Evolutionary conservation across 345 rosid species (phyloP), one percentile per base, ranked within the genome.

Genomic region (Eucalyptus erythrocorys): DNA sequence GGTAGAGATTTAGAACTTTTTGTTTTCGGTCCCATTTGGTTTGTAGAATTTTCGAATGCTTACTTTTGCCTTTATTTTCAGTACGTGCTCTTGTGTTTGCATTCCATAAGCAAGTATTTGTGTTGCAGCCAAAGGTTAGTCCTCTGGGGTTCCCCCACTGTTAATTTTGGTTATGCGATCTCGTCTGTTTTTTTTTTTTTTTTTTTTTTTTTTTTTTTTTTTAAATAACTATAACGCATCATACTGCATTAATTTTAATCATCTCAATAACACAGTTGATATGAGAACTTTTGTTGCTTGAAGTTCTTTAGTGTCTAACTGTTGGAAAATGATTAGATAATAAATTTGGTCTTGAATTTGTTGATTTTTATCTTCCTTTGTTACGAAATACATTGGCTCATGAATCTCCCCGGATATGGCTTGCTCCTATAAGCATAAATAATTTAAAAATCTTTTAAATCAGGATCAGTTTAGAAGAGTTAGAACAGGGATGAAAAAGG

Each of bases 21-120:
- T 87, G 48, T 61, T n/a, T 86, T 11, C 89, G 34, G 40, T 34
- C 22, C 12, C 85, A 49, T 27, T 85, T 19, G 86, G 68, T 49
- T 93, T 86, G 59, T 51, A 51, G 42, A 37, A 8, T 86, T 34
- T 59, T 51, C 11, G 32, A 30, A 85, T 48, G 87, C 68, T 49
- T 34, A 64, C n/a, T 34, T 48, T 45, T 34, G 42, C 86, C 79
- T 21, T 32, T 57, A 24, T 47, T 40, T 86, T 92, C 93, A 98
- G 99, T 95, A 84, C 99, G 99, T 53, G 98, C 99, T 9, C 87
- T 96, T 87, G 96, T 98, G 87, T 98, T 98, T 92, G 99, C 99
- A 89, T 96, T 98, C 91, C 99, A 98, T 91, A 91, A 16, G n/a
- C 93, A 95, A 91, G 99, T 94, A 47, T 98, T 96, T 88, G 66